Conservation (phyloP, 371 early-diverging fungal species). For the Mortierella sp. region DNA sequence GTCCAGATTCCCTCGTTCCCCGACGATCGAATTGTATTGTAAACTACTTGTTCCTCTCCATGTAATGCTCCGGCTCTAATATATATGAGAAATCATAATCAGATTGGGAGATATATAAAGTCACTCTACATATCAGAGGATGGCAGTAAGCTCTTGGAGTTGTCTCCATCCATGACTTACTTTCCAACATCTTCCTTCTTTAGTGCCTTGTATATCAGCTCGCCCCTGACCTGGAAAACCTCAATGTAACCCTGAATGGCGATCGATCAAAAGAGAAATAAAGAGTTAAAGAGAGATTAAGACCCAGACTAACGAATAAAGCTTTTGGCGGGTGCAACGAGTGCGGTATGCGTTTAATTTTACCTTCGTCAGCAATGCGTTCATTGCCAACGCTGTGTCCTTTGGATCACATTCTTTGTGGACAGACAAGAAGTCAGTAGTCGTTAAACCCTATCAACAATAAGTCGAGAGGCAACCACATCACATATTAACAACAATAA, state of each 20-base stretch:
- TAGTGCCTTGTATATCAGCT: constrained; percentile 61
- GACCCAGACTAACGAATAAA: neutral
- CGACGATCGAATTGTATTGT: constrained; percentile 84
- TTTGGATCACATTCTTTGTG: constrained; percentile 58
- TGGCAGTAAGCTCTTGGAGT: neutral
- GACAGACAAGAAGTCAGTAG: constrained; percentile 21
- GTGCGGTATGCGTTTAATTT: neutral
- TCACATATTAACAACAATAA: neutral
- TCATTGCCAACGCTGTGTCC: constrained; percentile 64
- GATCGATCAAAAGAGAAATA: neutral
- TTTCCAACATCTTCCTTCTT: constrained; percentile 61
- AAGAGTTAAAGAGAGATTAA: neutral
- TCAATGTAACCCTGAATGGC: constrained; percentile 51
- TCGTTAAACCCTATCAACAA: constrained; percentile 30
- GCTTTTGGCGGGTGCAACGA: constrained; percentile 2
- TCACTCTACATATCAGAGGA: no score
- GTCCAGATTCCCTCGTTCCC: constrained; percentile 91
- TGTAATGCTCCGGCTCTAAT: constrained; percentile 57
- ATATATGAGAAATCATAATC: constrained; percentile 29
- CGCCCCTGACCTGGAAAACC: constrained; percentile 54
- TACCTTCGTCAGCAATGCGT: constrained; percentile 66
- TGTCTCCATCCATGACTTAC: constrained; percentile 29
- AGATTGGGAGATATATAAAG: neutral
- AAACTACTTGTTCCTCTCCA: constrained; percentile 74
- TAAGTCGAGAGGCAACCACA: neutral